These are phyloP conservation scores for Oemleria cerasiformis DNA, from an alignment of 306 rosid species.

Conservation along the genomic window DNA sequence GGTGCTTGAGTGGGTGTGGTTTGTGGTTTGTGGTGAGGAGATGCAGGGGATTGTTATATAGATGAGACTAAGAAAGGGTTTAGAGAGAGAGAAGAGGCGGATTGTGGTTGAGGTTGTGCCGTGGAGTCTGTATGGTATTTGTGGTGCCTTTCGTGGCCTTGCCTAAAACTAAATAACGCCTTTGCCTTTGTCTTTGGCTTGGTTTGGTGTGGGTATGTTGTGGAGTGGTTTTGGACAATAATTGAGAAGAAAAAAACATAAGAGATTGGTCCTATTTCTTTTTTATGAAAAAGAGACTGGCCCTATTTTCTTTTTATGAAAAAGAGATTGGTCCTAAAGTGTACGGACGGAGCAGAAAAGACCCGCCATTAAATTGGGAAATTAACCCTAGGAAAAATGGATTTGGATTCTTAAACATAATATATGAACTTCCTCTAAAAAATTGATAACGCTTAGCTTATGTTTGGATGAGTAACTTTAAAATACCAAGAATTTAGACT, in stretches of 20 bases:
- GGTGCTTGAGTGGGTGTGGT: neutral
- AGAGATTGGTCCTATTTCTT: too few relatives aligned
- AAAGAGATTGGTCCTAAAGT: neutral
- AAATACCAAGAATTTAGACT: too few relatives aligned
- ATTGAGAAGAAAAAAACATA: neutral
- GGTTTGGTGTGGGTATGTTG: neutral
- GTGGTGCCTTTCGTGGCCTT: constrained; percentile 21
- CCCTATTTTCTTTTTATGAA: too few relatives aligned
- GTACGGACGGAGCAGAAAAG: neutral
- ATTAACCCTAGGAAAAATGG: too few relatives aligned
- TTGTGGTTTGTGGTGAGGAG: constrained; percentile 1
- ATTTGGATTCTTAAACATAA: too few relatives aligned
- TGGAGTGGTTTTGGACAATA: constrained; percentile 3
- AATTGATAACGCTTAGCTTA: too few relatives aligned
- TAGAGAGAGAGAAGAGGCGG: too few relatives aligned
- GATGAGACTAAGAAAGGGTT: constrained; percentile 16
- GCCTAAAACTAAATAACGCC: too few relatives aligned
- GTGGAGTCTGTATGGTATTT: constrained; percentile 7
- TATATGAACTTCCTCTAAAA: too few relatives aligned
- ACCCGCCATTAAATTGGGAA: too few relatives aligned
- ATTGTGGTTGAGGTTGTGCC: constrained; percentile 36
- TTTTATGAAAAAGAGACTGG: neutral
- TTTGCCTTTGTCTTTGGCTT: neutral
- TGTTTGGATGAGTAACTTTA: too few relatives aligned
- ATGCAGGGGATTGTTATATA: constrained; percentile 23